phyloP scores from a whole-genome alignment of 805 yeast genomes.

The Candida alai region DNA sequence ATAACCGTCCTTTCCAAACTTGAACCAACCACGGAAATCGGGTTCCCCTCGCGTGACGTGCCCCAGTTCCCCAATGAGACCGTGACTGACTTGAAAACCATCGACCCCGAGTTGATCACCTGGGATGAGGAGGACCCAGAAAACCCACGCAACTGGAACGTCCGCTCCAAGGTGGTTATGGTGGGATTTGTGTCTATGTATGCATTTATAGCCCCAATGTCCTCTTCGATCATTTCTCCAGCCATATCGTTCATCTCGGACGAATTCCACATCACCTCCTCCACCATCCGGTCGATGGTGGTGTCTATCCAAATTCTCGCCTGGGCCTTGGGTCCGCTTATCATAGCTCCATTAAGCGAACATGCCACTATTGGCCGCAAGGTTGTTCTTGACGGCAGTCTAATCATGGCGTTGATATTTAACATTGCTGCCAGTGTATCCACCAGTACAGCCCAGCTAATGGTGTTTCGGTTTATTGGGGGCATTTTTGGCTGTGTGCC shows the following conservation, averaged over 20 bases:
- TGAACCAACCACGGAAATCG: slow-evolving; percentile 4
- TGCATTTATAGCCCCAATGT: slow-evolving; percentile 38
- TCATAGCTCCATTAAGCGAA: slow-evolving; percentile 38
- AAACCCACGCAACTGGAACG: slow-evolving; percentile 34
- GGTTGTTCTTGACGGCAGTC: slow-evolving; percentile 27
- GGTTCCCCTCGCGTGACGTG: slow-evolving; percentile 1
- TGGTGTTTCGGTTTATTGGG: slow-evolving; percentile 30
- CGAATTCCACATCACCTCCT: slow-evolving; percentile 26
- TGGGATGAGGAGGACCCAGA: slow-evolving; percentile 32
- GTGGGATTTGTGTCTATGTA: slow-evolving; percentile 30
- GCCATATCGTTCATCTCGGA: slow-evolving; percentile 26
- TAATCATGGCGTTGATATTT: slow-evolving; percentile 32
- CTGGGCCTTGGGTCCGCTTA: slow-evolving; percentile 38
- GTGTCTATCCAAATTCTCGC: slow-evolving; percentile 36
- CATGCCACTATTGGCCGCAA: slow-evolving; percentile 34
- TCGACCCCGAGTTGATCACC: slow-evolving; percentile 37
- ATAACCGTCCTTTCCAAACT: slow-evolving; percentile 23
- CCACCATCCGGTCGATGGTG: slow-evolving; percentile 24
- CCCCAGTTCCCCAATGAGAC: background rate
- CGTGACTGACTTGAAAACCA: slow-evolving; percentile 10
- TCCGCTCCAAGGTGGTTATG: slow-evolving; percentile 17
- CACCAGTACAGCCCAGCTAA: slow-evolving; percentile 28
- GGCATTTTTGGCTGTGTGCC: slow-evolving; percentile 39
- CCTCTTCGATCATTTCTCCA: slow-evolving; percentile 38
- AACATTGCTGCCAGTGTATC: slow-evolving; percentile 37